These are phyloP conservation scores for Collariella sp. DNA, from an alignment of 495 filamentous ascomycete genomes.

Conservation along the genomic window DNA sequence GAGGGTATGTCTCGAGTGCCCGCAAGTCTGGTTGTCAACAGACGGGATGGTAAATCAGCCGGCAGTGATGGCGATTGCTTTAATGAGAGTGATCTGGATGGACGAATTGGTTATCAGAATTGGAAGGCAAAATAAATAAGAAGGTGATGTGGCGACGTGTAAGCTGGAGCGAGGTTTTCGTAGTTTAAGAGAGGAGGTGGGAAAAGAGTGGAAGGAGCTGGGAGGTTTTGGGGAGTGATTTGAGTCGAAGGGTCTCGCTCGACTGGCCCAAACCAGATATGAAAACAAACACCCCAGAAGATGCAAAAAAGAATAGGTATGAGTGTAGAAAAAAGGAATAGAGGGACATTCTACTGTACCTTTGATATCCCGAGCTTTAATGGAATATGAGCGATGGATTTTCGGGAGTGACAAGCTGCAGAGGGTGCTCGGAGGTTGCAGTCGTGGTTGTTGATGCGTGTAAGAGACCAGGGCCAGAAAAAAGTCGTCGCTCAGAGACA, in stretches of 20 bases:
- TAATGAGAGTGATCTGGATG: background rate
- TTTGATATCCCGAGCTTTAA: background rate
- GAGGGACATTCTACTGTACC: background rate
- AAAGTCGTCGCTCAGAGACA: background rate
- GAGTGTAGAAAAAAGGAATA: background rate
- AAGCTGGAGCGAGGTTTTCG: background rate
- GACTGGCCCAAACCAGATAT: background rate
- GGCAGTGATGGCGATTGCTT: constrained; percentile 4
- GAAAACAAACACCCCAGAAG: background rate
- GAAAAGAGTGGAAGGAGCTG: background rate
- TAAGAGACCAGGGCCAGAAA: background rate
- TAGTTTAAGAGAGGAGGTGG: background rate
- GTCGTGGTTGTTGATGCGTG: background rate
- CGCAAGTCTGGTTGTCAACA: background rate
- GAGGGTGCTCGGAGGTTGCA: background rate
- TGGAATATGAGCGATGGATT: background rate
- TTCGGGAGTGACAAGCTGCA: background rate
- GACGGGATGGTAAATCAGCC: background rate
- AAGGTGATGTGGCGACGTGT: background rate
- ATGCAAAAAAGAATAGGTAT: too few species aligned
- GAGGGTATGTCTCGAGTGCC: constrained; percentile 2
- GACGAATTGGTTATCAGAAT: background rate
- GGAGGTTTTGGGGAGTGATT: background rate
- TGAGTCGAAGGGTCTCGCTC: too few species aligned
- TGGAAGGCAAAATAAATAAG: background rate